Conservation (phyloP, 306 rosid species). For the Corylus americana region DNA sequence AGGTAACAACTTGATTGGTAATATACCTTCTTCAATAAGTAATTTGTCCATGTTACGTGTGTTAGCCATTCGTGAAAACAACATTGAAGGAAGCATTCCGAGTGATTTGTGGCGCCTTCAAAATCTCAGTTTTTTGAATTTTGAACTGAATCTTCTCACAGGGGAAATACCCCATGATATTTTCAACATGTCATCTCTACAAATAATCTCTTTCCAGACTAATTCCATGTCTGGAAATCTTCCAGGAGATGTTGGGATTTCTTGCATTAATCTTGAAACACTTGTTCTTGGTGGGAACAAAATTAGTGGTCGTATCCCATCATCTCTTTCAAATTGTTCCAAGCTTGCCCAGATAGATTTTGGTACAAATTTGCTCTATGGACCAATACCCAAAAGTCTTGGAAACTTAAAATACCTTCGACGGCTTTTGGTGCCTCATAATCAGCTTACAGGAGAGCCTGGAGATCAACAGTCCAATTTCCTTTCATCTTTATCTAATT, state of each 20-base stretch:
- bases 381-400: not conserved
- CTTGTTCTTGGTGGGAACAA: not conserved
- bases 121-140: not conserved
- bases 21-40: not conserved
- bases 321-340: constrained; percentile 6
- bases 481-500: not conserved
- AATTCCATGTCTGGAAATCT: not conserved
- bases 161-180: not conserved
- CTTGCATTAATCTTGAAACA: not conserved
- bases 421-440: not conserved
- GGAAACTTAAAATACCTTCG: not conserved
- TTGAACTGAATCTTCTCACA: not conserved
- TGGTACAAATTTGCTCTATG: not conserved
- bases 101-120: not conserved
- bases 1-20: not conserved
- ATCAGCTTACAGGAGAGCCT: not conserved
- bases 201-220: not conserved
- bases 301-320: not conserved
- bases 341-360: not conserved
- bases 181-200: not conserved
- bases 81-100: not conserved
- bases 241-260: not conserved
- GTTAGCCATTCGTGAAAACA: not conserved
- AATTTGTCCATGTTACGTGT: not conserved
- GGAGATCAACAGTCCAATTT: not conserved